Base-by-base conservation (phyloP, 257 asterid species). In the Solanum microdontum region DNA sequence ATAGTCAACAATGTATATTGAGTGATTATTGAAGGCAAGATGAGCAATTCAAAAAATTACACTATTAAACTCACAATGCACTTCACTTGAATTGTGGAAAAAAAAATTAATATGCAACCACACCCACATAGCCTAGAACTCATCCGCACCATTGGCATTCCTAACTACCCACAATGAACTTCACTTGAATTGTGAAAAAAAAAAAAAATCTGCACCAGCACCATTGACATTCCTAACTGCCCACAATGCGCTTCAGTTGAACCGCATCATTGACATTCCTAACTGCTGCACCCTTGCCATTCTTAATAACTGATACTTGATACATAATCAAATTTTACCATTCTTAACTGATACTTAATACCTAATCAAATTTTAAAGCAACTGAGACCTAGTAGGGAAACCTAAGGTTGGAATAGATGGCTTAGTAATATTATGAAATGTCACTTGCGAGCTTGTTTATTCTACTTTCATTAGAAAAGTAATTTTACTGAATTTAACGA, bases 281-380 rank as follows among this genome's bases (percentile, higher is more conserved):
- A 40, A 40, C 51, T 43, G 14, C 51, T 43, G 51, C 51, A 43
- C 17, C 51, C 17, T 43, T 43, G 51, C 51, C 51, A 43, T 43
- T 43, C 51, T 43, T 43, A 43, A 43, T 43, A 43, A 43, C 51
- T 43, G 51, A 43, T 43, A 43, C 0, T 11, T 43, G 51, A 43
- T 43, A 43, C 51, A 1, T 43, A 43, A 43, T 43, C 51, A 43
- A 45, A 12, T 45, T 45, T 45, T 12, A 0, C 17, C 55, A 45
- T 12, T 45, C 58, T 2, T 45, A 51, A 23, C 69, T 90, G 89
- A 89, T 90, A 93, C 90, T 88, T 79, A 84, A 91, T 90, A 88
- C 90, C 90, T 92, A 88, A 88, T 89, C 89, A 90, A 83, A 14
- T 89, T 88, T 91, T 91, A 87, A 91, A 91, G 93, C 91, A 88